Conservation (phyloP, 495 filamentous ascomycete species). For the Podospora conica region DNA sequence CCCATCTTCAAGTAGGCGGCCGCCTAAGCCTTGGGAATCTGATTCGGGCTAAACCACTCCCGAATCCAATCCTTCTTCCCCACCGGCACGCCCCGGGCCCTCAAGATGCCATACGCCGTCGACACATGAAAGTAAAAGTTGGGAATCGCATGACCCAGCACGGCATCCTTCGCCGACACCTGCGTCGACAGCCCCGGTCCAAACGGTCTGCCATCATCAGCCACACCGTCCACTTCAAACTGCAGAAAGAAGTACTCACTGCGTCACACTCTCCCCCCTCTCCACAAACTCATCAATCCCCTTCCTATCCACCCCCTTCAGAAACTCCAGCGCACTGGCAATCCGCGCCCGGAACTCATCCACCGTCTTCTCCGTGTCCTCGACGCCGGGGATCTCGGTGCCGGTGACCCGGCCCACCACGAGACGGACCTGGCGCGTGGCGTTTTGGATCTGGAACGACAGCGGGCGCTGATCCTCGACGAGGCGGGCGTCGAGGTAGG, state of each 20-base stretch:
- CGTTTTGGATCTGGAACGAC: constrained; percentile 42
- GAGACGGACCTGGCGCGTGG: constrained; percentile 25
- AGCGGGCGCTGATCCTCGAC: constrained; percentile 44
- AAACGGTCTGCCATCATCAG: constrained; percentile 1
- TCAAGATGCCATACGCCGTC: constrained; percentile 49
- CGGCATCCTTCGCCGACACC: constrained; percentile 19
- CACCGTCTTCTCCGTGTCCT: constrained; percentile 22
- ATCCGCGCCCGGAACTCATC: constrained; percentile 21
- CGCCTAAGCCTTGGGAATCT: background rate
- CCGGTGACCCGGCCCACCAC: constrained; percentile 14
- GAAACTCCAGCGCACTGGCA: constrained; percentile 10
- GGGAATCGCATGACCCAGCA: constrained; percentile 39
- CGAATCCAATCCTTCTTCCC: constrained; percentile 48
- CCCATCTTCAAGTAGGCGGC: background rate
- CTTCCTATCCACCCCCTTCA: constrained; percentile 35
- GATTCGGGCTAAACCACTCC: background rate
- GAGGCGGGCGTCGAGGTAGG: constrained; percentile 26
- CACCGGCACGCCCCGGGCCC: constrained; percentile 49
- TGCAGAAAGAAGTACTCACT: constrained; percentile 9
- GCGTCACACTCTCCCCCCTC: constrained; percentile 19
- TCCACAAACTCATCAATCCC: constrained; percentile 30
- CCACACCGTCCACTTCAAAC: background rate
- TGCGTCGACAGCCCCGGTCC: background rate
- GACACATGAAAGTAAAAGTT: constrained; percentile 55
- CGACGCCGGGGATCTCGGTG: constrained; percentile 3